Evolutionary conservation across 176 grass and related monocot genomes (phyloP).

Genomic region (Oropetium thomaeum): DNA sequence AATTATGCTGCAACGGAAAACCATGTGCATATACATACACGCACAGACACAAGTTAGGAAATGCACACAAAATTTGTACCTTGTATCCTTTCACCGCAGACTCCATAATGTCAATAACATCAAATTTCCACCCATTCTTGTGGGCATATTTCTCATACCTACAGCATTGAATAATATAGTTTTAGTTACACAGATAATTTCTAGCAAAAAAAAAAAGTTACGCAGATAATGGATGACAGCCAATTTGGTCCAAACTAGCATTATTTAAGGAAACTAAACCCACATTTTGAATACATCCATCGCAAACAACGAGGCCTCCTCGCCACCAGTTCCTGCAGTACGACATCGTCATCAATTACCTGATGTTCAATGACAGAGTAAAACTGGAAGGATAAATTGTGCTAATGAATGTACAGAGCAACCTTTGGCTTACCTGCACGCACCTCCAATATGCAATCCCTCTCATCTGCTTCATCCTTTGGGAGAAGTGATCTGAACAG

Average conservation of each 20-base stretch:
- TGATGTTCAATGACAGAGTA: not conserved
- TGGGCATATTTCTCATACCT: constrained; percentile 89
- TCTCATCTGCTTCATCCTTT: constrained; percentile 92
- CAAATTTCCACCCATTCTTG: constrained; percentile 93
- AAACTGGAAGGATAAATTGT: not conserved
- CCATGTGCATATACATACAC: not conserved
- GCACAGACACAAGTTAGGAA: not conserved
- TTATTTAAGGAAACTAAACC: constrained; percentile 5
- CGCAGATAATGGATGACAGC: not conserved
- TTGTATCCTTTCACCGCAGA: constrained; percentile 93
- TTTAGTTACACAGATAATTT: constrained; percentile 6
- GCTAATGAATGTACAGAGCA: not conserved
- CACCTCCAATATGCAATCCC: constrained; percentile 85
- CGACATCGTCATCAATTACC: constrained; percentile 19
- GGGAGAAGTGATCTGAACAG: constrained; percentile 71
- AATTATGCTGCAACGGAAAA: not conserved
- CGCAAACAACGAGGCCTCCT: constrained; percentile 93
- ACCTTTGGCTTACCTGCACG: constrained; percentile 60
- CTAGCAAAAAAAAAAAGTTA: too few species aligned
- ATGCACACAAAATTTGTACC: constrained; percentile 37
- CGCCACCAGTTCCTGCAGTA: constrained; percentile 82
- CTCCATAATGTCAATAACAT: constrained; percentile 77
- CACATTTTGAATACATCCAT: constrained; percentile 97
- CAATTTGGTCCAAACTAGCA: not conserved
- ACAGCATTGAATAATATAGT: constrained; percentile 19